Conservation (phyloP, 2,329 filamentous ascomycete species). For the Xylariales sp. region DNA sequence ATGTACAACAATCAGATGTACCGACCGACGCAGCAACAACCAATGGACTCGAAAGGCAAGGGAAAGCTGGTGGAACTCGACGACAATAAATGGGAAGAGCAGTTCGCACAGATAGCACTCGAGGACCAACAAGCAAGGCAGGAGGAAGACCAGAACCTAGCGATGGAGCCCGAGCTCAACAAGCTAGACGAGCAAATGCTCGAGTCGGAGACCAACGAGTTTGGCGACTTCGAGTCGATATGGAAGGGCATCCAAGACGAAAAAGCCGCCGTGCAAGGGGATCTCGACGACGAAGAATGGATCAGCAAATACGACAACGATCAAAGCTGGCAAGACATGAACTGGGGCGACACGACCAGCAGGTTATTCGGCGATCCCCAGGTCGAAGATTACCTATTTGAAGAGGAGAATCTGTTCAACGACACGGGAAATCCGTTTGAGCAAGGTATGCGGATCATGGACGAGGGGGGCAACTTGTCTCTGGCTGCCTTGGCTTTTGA, state of each 20-base stretch:
- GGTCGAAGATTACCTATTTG: constrained; percentile 88
- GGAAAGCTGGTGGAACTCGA: constrained; percentile 92
- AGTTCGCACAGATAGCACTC: constrained; percentile 84
- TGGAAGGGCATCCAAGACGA: constrained; percentile 80
- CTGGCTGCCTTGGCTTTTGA: constrained; percentile 93
- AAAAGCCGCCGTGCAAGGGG: constrained; percentile 63
- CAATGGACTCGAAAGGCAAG: constrained; percentile 65
- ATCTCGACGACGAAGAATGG: constrained; percentile 57
- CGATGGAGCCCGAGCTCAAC: constrained; percentile 82
- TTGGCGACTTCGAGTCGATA: constrained; percentile 85
- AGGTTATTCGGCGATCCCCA: constrained; percentile 61
- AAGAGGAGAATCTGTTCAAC: constrained; percentile 87
- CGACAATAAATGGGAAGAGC: constrained; percentile 91
- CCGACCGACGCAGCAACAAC: constrained; percentile 39
- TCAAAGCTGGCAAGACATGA: constrained; percentile 72
- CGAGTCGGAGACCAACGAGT: constrained; percentile 68
- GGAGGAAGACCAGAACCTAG: constrained; percentile 37
- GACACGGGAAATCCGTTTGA: constrained; percentile 81
- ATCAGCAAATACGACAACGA: constrained; percentile 69
- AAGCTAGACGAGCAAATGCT: constrained; percentile 67
- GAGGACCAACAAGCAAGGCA: constrained; percentile 48
- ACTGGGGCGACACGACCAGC: constrained; percentile 45
- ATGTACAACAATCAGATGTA: constrained; percentile 52
- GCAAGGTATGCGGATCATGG: constrained; percentile 89
- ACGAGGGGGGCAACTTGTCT: constrained; percentile 88